Conservation (phyloP, 306 rosid genomes). For the Mimosa bimucronata region DNA sequence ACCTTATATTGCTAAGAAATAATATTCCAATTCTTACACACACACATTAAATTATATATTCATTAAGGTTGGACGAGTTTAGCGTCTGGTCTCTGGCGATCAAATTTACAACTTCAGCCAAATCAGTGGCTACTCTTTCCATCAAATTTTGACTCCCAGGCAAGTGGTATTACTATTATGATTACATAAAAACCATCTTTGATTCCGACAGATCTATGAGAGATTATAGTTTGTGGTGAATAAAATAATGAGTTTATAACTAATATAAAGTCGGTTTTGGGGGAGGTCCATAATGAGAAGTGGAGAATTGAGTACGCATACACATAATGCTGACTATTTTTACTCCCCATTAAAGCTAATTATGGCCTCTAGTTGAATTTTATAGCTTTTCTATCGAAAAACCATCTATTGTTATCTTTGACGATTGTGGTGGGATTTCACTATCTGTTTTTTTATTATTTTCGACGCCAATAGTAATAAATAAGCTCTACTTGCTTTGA, state of each 20-base stretch:
- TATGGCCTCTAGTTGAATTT: neutral
- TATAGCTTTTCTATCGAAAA: slow-evolving; percentile 3
- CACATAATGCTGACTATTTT: slow-evolving; percentile 28
- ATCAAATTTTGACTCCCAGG: neutral
- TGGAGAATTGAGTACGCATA: slow-evolving; percentile 43
- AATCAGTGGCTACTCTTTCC: neutral
- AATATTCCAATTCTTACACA: neutral
- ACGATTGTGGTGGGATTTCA: slow-evolving; percentile 15
- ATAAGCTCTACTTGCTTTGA: slow-evolving; percentile 1
- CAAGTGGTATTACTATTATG: neutral
- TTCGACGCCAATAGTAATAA: slow-evolving; percentile 34
- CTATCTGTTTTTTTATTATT: slow-evolving; percentile 3
- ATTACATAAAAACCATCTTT: slow-evolving; percentile 18
- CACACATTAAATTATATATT: no score
- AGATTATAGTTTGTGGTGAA: slow-evolving; percentile 10
- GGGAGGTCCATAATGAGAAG: slow-evolving; percentile 32
- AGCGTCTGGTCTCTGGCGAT: neutral
- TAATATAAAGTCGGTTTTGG: neutral
- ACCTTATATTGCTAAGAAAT: no score
- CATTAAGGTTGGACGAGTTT: neutral
- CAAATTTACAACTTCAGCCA: neutral
- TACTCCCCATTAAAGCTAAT: neutral
- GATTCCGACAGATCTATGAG: slow-evolving; percentile 5
- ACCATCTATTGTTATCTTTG: slow-evolving; percentile 24
- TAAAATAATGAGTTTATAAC: neutral